phyloP scores from a whole-genome alignment of 495 filamentous ascomycete genomes.

The Lentithecium fluviatile region DNA sequence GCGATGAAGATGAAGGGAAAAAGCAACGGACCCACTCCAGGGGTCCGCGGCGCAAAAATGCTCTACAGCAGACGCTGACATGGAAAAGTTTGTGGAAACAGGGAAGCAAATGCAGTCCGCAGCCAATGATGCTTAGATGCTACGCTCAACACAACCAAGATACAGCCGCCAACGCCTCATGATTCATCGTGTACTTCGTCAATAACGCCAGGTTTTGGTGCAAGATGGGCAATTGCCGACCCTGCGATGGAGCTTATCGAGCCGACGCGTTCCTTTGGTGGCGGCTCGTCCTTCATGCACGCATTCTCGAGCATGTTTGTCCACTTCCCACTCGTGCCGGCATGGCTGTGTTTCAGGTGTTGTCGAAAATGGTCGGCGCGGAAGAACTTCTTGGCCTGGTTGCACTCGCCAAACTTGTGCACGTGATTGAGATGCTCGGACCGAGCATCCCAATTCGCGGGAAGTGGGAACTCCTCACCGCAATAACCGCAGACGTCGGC shows the following conservation, averaged over 20 bases:
- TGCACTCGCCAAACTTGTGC: constrained; percentile 98
- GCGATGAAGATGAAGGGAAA: constrained; percentile 5
- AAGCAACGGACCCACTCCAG: not conserved
- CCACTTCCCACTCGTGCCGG: constrained; percentile 96
- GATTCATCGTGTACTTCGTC: constrained; percentile 37
- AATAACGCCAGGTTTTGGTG: constrained; percentile 34
- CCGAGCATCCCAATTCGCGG: constrained; percentile 78
- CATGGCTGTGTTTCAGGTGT: constrained; percentile 97
- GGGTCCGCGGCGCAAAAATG: not conserved
- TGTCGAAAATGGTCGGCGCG: constrained; percentile 97
- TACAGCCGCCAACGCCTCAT: constrained; percentile 27
- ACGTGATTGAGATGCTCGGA: constrained; percentile 82
- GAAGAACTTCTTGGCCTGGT: constrained; percentile 97
- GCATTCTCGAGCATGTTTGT: constrained; percentile 96
- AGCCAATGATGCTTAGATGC: constrained; percentile 28
- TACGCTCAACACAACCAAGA: constrained; percentile 26
- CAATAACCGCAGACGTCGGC: constrained; percentile 92
- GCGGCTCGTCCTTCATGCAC: constrained; percentile 90
- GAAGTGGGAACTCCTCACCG: constrained; percentile 84
- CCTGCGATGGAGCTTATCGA: constrained; percentile 30
- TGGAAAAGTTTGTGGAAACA: constrained; percentile 2
- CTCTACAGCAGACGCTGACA: constrained; percentile 12
- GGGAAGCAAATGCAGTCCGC: constrained; percentile 4
- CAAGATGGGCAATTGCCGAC: constrained; percentile 9
- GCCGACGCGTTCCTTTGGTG: constrained; percentile 38